Base-by-base conservation (phyloP, 305 asterid genomes). In the Euphrasia arctica region DNA sequence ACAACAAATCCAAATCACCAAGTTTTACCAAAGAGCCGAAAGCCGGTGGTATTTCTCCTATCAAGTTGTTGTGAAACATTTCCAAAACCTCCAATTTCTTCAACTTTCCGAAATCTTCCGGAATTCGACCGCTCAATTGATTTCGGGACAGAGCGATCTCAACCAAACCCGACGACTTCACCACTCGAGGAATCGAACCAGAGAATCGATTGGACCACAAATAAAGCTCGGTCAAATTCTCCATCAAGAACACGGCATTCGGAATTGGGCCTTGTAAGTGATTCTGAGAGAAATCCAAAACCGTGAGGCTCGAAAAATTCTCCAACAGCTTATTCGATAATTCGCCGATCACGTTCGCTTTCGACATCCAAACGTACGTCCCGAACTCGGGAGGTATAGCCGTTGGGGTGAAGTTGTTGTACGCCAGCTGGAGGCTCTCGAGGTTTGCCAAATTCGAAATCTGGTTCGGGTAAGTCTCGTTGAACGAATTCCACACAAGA, bases 371-470 rank as follows among this genome's bases (percentile, higher is more conserved):
- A 4, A 87, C 4, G 45, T 15, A 64, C 78, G 73, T 79, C 0
- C 88, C 91, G 25, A 87, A 85, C 65, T 73, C 91, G 59, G 75
- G 98, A 1, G 27, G 27, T 3, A 90, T 68, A 1, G 9, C 60
- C 61, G 77, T 75, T 54, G 87, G 87, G 69, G n/a, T 18, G 74
- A 89, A 89, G 55, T 2, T 64, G 29, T 87, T 92, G 58, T 59
- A 85, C 18, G 91, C 85, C 80, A 87, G 22, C 9, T 29, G 42
- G 25, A 92, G 80, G 7, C 2, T 3, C 55, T 79, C 89, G 50
- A 92, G 97, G 52, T 90, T 87, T 64, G 42, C 48, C 54, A 90
- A 78, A 27, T 84, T 85, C 0, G 82, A 84, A 36, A 92, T 90
- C 69, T 85, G 87, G 34, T 25, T 49, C 0, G 98, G 98, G 10